phyloP scores from a whole-genome alignment of 2,329 filamentous ascomycete genomes.

The Uncinocarpus reesii region DNA sequence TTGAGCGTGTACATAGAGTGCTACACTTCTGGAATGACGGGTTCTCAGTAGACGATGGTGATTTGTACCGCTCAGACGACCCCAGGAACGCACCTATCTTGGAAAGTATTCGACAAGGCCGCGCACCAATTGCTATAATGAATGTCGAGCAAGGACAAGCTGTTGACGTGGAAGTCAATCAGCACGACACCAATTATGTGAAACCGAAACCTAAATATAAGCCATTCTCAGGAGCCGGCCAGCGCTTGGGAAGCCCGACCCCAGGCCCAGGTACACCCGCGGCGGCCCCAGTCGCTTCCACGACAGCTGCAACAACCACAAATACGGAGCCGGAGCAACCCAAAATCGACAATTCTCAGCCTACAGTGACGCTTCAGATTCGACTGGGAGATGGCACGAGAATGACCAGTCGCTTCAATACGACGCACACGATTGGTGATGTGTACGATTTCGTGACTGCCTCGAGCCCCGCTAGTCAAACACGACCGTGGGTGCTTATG shows the following conservation, averaged over 20 bases:
- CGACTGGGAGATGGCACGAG: slow-evolving; percentile 54
- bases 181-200: slow-evolving; percentile 54
- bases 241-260: slow-evolving; percentile 54
- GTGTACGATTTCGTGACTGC: slow-evolving; percentile 52
- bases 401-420: slow-evolving; percentile 53
- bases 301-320: slow-evolving; percentile 20
- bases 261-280: slow-evolving; percentile 40
- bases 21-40: slow-evolving; percentile 57
- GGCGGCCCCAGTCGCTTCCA: slow-evolving; percentile 27
- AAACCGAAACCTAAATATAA: slow-evolving; percentile 55
- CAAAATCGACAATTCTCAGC: slow-evolving; percentile 47
- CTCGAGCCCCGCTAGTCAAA: slow-evolving; percentile 41
- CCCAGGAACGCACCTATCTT: slow-evolving; percentile 52
- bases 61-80: slow-evolving; percentile 53
- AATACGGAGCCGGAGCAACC: slow-evolving; percentile 30
- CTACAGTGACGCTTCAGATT: slow-evolving; percentile 50
- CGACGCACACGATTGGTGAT: slow-evolving; percentile 53
- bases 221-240: slow-evolving; percentile 51
- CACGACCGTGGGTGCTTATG: slow-evolving; percentile 50
- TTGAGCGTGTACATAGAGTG: slow-evolving; percentile 47
- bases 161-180: slow-evolving; percentile 54
- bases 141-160: slow-evolving; percentile 54
- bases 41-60: slow-evolving; percentile 56
- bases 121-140: slow-evolving; percentile 52
- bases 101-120: slow-evolving; percentile 52